Conservation (phyloP, 352 stramenopile genomes). For the Phytopythium chamaehyphon region DNA sequence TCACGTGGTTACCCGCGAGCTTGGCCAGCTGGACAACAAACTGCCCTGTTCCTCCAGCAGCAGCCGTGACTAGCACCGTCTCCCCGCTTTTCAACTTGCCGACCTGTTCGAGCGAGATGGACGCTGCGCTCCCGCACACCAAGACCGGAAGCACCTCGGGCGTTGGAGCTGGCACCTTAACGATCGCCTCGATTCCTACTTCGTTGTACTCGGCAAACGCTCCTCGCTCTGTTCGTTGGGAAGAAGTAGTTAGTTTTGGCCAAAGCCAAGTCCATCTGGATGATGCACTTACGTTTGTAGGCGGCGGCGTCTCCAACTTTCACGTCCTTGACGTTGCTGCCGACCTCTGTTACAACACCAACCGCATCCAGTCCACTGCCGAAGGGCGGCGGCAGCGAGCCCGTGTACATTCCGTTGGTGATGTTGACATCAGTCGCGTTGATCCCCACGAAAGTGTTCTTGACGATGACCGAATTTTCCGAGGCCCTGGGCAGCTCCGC, state of each 20-base stretch:
- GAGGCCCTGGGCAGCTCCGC: constrained; percentile 18
- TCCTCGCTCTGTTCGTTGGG: constrained; percentile 20
- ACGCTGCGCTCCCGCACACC: constrained; percentile 35
- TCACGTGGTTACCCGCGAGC: constrained; percentile 48
- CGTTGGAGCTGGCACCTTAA: constrained; percentile 19
- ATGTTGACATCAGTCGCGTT: constrained; percentile 51
- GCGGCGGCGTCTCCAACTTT: constrained; percentile 23
- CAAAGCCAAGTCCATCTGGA: not conserved
- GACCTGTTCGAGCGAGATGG: constrained; percentile 28
- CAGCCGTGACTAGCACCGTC: constrained; percentile 32
- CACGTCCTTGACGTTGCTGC: constrained; percentile 18
- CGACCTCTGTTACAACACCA: constrained; percentile 27
- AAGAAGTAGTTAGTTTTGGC: not conserved
- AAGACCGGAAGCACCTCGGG: constrained; percentile 26
- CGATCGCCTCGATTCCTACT: constrained; percentile 15
- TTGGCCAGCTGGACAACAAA: constrained; percentile 81
- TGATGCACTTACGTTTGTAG: constrained; percentile 17
- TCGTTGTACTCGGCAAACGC: constrained; percentile 47
- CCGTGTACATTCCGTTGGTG: constrained; percentile 42
- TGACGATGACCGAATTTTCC: constrained; percentile 23
- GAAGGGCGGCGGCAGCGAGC: constrained; percentile 28
- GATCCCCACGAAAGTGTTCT: constrained; percentile 44
- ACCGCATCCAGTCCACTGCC: constrained; percentile 38
- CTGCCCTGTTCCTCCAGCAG: constrained; percentile 61
- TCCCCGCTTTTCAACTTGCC: constrained; percentile 26